Evolutionary conservation across 1,139 yeast species (phyloP).

Genomic region (Chernovozyma aurita): DNA sequence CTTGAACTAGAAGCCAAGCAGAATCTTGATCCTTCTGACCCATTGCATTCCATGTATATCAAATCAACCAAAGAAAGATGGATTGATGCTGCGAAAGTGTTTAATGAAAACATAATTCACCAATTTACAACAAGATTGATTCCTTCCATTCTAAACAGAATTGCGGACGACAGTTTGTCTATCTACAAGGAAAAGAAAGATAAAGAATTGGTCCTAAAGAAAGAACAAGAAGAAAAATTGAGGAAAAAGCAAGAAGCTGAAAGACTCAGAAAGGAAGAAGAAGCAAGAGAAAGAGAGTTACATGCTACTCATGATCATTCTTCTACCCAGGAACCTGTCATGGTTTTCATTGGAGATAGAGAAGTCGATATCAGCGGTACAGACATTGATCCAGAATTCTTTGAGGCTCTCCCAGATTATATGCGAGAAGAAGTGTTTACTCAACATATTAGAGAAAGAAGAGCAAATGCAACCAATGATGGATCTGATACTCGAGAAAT

Average conservation of each 20-base stretch:
- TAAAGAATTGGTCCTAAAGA: slow-evolving; percentile 23
- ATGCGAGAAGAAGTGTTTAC: slow-evolving; percentile 91
- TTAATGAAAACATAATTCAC: slow-evolving; percentile 40
- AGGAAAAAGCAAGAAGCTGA: slow-evolving; percentile 34
- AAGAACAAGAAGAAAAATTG: slow-evolving; percentile 27
- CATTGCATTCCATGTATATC: slow-evolving; percentile 28
- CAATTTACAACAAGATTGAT: slow-evolving; percentile 40
- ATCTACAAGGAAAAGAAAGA: slow-evolving; percentile 25
- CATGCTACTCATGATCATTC: slow-evolving; percentile 16
- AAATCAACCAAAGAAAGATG: slow-evolving; percentile 68
- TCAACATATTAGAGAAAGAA: slow-evolving; percentile 71
- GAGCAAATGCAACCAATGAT: slow-evolving; percentile 48
- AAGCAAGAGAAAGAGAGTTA: slow-evolving; percentile 31
- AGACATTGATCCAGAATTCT: slow-evolving; percentile 87
- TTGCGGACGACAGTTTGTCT: slow-evolving; percentile 46
- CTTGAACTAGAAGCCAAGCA: slow-evolving; percentile 15
- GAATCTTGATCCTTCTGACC: slow-evolving; percentile 11
- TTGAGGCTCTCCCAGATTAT: slow-evolving; percentile 87
- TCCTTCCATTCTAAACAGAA: slow-evolving; percentile 47
- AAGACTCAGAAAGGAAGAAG: slow-evolving; percentile 31
- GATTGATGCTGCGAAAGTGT: slow-evolving; percentile 54
- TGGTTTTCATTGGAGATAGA: slow-evolving; percentile 72
- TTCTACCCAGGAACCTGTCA: slow-evolving; percentile 42
- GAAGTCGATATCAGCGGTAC: slow-evolving; percentile 85
- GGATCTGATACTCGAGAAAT: slow-evolving; percentile 53